Evolutionary conservation across 768 basidiomycete genomes (phyloP).

Genomic region (Mycena latifolia): DNA sequence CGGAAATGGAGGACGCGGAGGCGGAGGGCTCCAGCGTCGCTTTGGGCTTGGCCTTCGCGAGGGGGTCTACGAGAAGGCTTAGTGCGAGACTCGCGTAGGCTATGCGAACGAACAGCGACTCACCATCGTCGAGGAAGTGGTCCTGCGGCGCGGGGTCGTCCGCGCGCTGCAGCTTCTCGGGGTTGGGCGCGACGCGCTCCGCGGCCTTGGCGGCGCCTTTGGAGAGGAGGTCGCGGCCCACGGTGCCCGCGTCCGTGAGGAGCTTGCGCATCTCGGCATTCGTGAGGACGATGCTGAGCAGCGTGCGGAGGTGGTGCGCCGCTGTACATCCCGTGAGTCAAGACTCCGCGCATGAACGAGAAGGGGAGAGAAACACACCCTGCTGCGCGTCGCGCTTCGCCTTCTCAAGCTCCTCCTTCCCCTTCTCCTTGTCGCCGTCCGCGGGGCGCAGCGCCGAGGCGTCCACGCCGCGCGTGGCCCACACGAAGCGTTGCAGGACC

Average conservation of each 20-base stretch:
- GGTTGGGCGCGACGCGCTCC: constrained; percentile 71
- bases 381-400: constrained; percentile 67
- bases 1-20: constrained; percentile 13
- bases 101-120: constrained; percentile 48
- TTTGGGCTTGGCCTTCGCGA: constrained; percentile 26
- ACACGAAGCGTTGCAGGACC: constrained; percentile 91
- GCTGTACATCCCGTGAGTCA: constrained; percentile 56
- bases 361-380: constrained; percentile 62
- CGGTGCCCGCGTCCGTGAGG: constrained; percentile 79
- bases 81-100: not conserved
- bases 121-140: constrained; percentile 69
- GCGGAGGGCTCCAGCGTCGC: constrained; percentile 10
- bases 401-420: constrained; percentile 36
- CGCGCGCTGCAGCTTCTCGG: constrained; percentile 71
- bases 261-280: constrained; percentile 96
- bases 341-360: not conserved
- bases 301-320: constrained; percentile 87
- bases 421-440: constrained; percentile 43
- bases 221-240: constrained; percentile 88
- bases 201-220: constrained; percentile 80
- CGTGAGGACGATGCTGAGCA: constrained; percentile 88
- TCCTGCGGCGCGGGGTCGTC: constrained; percentile 79
- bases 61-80: constrained; percentile 48
- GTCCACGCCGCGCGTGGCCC: constrained; percentile 75
- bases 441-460: constrained; percentile 40